These are phyloP conservation scores for Alectoria sarmentosa DNA, from an alignment of 495 filamentous ascomycete species.

Conservation along the genomic window DNA sequence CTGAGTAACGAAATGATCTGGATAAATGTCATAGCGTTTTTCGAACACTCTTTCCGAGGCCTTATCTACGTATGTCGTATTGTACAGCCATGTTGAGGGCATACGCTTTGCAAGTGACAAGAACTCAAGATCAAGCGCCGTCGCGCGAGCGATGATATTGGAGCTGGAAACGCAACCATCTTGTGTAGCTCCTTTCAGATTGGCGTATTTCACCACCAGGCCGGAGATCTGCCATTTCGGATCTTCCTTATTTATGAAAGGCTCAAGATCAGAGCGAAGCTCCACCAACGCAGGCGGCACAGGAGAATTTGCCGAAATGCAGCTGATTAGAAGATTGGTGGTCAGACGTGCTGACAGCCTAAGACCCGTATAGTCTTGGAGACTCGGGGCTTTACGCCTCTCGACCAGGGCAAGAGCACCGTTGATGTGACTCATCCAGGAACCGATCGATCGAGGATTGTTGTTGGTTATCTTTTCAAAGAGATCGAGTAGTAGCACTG, in stretches of 20 bases:
- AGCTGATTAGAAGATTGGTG: constrained; percentile 28
- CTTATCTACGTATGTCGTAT: not conserved
- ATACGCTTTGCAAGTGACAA: not conserved
- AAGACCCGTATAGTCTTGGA: constrained; percentile 19
- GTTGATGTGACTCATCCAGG: constrained; percentile 30
- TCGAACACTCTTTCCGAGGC: constrained; percentile 20
- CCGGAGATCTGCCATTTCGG: constrained; percentile 25
- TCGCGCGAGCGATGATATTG: not conserved
- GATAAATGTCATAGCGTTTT: constrained; percentile 26
- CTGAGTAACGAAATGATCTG: constrained; percentile 24
- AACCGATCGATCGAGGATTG: constrained; percentile 10
- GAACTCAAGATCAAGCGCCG: constrained; percentile 10
- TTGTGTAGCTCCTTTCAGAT: constrained; percentile 22
- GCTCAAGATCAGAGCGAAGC: constrained; percentile 24
- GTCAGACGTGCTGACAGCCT: constrained; percentile 24
- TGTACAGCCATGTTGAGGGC: not conserved
- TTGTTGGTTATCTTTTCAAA: constrained; percentile 28
- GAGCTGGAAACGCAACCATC: constrained; percentile 5
- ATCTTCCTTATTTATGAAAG: constrained; percentile 20
- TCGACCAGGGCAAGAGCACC: constrained; percentile 31
- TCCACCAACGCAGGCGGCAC: constrained; percentile 24
- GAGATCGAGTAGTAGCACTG: constrained; percentile 29
- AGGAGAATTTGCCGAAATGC: constrained; percentile 15
- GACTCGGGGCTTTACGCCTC: constrained; percentile 21
- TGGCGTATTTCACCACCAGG: constrained; percentile 24